Conservation (phyloP, 2,329 filamentous ascomycete species). For the Aspergillus clavatus region DNA sequence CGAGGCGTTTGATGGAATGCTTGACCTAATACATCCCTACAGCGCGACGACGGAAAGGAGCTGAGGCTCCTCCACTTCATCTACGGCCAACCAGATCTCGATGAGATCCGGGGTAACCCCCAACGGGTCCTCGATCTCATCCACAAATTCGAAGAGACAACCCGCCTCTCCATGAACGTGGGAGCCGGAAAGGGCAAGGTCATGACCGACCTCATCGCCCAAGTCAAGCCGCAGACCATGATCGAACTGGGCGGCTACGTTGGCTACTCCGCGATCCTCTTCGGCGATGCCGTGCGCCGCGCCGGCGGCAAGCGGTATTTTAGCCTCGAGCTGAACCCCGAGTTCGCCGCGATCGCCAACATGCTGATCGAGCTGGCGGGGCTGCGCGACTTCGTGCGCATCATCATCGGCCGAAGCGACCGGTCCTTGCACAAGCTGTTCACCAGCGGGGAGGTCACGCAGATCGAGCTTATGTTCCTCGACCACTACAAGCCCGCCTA, state of each 20-base stretch:
- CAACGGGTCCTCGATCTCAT: constrained; percentile 62
- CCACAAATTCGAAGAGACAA: constrained; percentile 62
- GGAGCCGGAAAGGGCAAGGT: constrained; percentile 70
- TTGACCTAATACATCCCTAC: not conserved
- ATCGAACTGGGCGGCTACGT: constrained; percentile 78
- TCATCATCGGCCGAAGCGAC: constrained; percentile 65
- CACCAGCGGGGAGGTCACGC: constrained; percentile 47
- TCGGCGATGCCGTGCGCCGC: constrained; percentile 60
- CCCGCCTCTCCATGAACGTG: constrained; percentile 78
- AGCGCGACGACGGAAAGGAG: constrained; percentile 64
- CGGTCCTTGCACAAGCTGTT: constrained; percentile 60
- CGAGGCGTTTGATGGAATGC: no score
- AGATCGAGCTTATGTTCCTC: constrained; percentile 69
- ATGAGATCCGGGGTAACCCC: constrained; percentile 61
- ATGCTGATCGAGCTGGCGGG: constrained; percentile 70
- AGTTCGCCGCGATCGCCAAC: constrained; percentile 66
- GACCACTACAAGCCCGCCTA: constrained; percentile 79
- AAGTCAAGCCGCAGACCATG: constrained; percentile 64
- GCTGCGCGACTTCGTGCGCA: constrained; percentile 63
- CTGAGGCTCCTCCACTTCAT: constrained; percentile 68
- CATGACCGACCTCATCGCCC: constrained; percentile 62
- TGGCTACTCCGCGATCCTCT: constrained; percentile 75
- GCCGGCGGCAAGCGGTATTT: constrained; percentile 63
- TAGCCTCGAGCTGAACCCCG: constrained; percentile 68
- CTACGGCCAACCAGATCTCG: constrained; percentile 57